These are phyloP conservation scores for Phytopythium chamaehyphon DNA, from an alignment of 352 stramenopile genomes.

Conservation along the genomic window DNA sequence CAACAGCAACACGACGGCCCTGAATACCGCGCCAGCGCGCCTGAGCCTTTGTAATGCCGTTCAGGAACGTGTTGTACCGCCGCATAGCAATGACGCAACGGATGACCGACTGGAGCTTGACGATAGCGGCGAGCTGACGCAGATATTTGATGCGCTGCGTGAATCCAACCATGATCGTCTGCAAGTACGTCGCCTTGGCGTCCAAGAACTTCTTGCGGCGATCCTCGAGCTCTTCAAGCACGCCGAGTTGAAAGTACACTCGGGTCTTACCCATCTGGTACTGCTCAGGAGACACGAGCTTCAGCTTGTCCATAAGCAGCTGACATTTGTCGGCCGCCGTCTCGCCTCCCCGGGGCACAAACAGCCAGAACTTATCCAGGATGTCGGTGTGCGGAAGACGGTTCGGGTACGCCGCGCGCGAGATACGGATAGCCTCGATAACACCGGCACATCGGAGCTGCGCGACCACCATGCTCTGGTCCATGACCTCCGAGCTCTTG, in stretches of 20 bases:
- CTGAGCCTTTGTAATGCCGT: slow-evolving; percentile 54
- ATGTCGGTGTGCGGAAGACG: slow-evolving; percentile 90
- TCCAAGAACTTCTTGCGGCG: slow-evolving; percentile 83
- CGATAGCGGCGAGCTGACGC: slow-evolving; percentile 66
- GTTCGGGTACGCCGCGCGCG: slow-evolving; percentile 97
- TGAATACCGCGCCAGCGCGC: slow-evolving; percentile 69
- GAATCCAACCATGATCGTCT: slow-evolving; percentile 79
- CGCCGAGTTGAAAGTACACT: slow-evolving; percentile 86
- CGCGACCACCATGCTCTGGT: slow-evolving; percentile 91
- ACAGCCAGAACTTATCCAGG: slow-evolving; percentile 80
- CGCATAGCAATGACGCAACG: slow-evolving; percentile 81
- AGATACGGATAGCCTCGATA: slow-evolving; percentile 98
- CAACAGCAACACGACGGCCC: slow-evolving; percentile 53
- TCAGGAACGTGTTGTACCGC: slow-evolving; percentile 80
- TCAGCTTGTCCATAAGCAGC: slow-evolving; percentile 78
- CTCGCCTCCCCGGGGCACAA: slow-evolving; percentile 58
- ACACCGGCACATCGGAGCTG: slow-evolving; percentile 98
- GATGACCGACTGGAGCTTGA: slow-evolving; percentile 83
- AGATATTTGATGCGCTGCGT: slow-evolving; percentile 74
- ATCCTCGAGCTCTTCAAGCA: slow-evolving; percentile 84
- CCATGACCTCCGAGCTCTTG: slow-evolving; percentile 87
- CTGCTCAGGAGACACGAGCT: slow-evolving; percentile 61
- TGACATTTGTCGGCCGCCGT: slow-evolving; percentile 64
- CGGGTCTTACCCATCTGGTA: slow-evolving; percentile 85
- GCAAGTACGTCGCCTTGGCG: slow-evolving; percentile 70